A percentile compares a stretch with the other conserved stretches of the same genome.
Conservation (phyloP, 164 flowering plant genomes). For the Brasenia schreberi region DNA sequence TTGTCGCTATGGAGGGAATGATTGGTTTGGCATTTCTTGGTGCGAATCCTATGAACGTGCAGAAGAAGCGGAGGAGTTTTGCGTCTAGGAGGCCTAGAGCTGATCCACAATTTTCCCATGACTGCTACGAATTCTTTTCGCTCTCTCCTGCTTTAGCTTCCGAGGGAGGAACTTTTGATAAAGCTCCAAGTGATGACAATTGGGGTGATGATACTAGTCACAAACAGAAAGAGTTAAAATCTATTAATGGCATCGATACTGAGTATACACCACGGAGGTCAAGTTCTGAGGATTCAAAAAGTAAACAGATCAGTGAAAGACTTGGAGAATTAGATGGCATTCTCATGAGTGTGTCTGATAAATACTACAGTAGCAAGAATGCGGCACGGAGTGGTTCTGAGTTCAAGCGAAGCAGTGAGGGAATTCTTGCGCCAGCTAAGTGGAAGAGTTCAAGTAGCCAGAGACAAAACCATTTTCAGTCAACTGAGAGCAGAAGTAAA, state of each 20-base stretch:
- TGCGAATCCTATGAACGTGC: conserved; percentile 13
- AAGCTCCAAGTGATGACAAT: conserved; percentile 49
- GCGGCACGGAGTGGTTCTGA: conserved; percentile 15
- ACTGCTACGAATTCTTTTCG: conserved; percentile 26
- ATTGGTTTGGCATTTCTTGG: conserved; percentile 20
- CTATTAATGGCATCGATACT: not conserved
- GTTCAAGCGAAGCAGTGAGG: conserved; percentile 36
- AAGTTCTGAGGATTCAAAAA: not conserved
- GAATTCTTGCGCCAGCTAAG: conserved; percentile 41
- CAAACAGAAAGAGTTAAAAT: conserved; percentile 34
- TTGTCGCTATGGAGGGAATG: conserved; percentile 44
- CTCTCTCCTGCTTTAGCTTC: conserved; percentile 39
- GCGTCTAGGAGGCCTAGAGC: conserved; percentile 46
- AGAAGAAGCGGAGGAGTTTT: conserved; percentile 50
- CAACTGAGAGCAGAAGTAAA: not conserved
- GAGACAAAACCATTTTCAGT: conserved; percentile 3
- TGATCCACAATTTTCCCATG: conserved; percentile 28
- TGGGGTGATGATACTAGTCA: conserved; percentile 17
- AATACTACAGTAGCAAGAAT: conserved; percentile 3
- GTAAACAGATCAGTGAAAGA: not conserved
- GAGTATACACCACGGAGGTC: not conserved
- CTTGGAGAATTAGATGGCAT: conserved; percentile 18
- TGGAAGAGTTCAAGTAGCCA: not conserved
- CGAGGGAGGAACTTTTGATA: conserved; percentile 27
- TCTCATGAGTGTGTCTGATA: conserved; percentile 7